phyloP scores from a whole-genome alignment of 768 basidiomycete species.

The Mycena pura region DNA sequence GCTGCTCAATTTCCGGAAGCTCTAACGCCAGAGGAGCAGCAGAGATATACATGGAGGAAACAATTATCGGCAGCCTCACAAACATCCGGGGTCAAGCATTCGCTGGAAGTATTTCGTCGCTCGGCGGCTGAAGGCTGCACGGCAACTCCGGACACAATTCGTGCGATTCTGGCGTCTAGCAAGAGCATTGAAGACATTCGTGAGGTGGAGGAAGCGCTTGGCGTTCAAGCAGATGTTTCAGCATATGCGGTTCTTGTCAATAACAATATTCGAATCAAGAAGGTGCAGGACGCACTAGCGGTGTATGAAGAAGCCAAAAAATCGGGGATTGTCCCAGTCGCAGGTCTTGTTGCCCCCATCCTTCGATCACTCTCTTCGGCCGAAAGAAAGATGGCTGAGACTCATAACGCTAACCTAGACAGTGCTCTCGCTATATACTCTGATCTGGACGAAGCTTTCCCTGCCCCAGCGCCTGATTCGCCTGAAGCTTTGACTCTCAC shows the following conservation, averaged over 20 bases:
- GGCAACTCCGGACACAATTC: conserved; percentile 39
- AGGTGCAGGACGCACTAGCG: conserved; percentile 48
- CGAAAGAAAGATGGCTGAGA: conserved; percentile 44
- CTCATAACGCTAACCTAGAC: conserved; percentile 46
- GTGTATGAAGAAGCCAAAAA: conserved; percentile 56
- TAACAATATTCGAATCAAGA: conserved; percentile 51
- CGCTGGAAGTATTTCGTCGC: conserved; percentile 42
- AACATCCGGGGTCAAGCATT: conserved; percentile 38
- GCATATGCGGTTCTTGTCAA: conserved; percentile 65
- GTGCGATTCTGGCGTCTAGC: conserved; percentile 52
- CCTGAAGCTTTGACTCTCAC: conserved; percentile 27
- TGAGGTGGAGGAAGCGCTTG: conserved; percentile 48
- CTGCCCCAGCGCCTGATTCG: conserved; percentile 29
- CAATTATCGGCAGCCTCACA: conserved; percentile 30
- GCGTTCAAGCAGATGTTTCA: conserved; percentile 44
- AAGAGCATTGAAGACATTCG: conserved; percentile 48
- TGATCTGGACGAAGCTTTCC: conserved; percentile 48
- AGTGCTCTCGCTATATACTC: conserved; percentile 60
- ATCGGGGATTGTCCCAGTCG: conserved; percentile 54
- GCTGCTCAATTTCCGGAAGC: conserved; percentile 31
- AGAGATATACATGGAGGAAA: conserved; percentile 18
- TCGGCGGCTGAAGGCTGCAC: conserved; percentile 41
- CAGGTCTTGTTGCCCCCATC: conserved; percentile 60
- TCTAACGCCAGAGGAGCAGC: conserved; percentile 24
- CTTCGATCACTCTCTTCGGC: conserved; percentile 55